Base-by-base conservation (phyloP, 2,329 filamentous ascomycete genomes). In the Sporothrix humicola region DNA sequence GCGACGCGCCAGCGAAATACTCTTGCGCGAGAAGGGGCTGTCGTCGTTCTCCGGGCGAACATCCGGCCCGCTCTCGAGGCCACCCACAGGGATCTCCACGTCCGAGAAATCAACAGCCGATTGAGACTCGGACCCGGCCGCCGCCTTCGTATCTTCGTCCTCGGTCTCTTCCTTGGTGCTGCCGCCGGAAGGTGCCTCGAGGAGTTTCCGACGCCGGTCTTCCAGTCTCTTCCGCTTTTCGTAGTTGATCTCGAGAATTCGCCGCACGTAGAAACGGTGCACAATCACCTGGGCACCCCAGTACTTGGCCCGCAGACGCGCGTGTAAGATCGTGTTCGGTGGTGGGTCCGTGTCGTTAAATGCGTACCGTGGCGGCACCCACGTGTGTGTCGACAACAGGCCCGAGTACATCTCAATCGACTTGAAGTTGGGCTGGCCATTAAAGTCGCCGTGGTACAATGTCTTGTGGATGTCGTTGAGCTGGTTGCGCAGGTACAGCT, bases 271-370 rank as follows among this genome's bases (percentile, higher is more conserved):
- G 0, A 93, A 93, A 31, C 96, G 89, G 80, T 96, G 92, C 37
- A 95, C 95, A 79, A 98, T 95, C 75, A 97, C 94, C 76, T 92
- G 89, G 0, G 94, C 95, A 23, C 96, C 96, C 85, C 95, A 98
- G 81, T 96, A 98, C 81, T 99, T 98, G 15, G 93, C 96, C 58
- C 95, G 91, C 75, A 98, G 85, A 26, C 96, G 89, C 46, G 95
- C 95, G 13, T 89, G 86, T 17, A 98, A 89, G 74, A 98, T 94
- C 68, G 97, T 90, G 0, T 79, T 81, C 0, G 94, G 88, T 0
- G 94, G 93, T 4, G 86, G 85, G 72, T 97, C 93, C 1, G 68
- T 59, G 70, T 85, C 82, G 2, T 87, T 82, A 82, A 87, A 95
- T 79, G 79, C 80, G 78, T 87, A 89, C 72, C 82, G 82, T 1